Conservation (phyloP, 2,329 filamentous ascomycete species). For the Hypoxylon sp. region DNA sequence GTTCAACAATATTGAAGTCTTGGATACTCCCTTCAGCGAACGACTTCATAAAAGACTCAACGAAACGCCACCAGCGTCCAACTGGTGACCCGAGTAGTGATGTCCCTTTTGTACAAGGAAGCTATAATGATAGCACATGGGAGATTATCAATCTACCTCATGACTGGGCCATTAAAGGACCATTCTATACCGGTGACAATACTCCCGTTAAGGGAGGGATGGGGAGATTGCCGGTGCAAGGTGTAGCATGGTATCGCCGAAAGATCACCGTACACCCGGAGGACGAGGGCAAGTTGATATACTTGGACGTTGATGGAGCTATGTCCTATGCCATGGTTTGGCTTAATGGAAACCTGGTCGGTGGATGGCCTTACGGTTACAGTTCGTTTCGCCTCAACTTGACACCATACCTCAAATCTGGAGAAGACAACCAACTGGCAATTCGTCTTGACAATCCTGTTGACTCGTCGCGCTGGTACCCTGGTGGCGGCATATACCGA, state of each 20-base stretch:
- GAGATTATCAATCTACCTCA: constrained; percentile 59
- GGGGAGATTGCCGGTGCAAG: constrained; percentile 65
- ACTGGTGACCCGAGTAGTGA: constrained; percentile 47
- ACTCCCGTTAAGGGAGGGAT: constrained; percentile 55
- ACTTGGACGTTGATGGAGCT: constrained; percentile 58
- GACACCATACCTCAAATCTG: constrained; percentile 38
- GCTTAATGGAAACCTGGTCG: constrained; percentile 58
- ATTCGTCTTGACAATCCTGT: constrained; percentile 67
- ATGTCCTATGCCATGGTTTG: constrained; percentile 58
- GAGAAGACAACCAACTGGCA: constrained; percentile 63
- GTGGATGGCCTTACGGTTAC: constrained; percentile 60
- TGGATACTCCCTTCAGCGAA: constrained; percentile 51
- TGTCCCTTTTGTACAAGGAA: constrained; percentile 50
- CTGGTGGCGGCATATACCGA: constrained; percentile 68
- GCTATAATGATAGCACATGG: constrained; percentile 55
- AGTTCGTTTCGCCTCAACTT: constrained; percentile 51
- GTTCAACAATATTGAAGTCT: constrained; percentile 14
- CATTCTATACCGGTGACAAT: constrained; percentile 55
- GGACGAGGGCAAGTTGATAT: constrained; percentile 59
- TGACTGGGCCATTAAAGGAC: constrained; percentile 62
- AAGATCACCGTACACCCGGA: constrained; percentile 45
- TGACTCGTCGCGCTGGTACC: constrained; percentile 68
- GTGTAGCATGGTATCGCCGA: constrained; percentile 60
- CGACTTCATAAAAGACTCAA: constrained; percentile 46
- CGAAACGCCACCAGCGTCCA: constrained; percentile 43